Evolutionary conservation across 2,329 filamentous ascomycete species (phyloP).

Genomic region (Penicillium capsulatum): DNA sequence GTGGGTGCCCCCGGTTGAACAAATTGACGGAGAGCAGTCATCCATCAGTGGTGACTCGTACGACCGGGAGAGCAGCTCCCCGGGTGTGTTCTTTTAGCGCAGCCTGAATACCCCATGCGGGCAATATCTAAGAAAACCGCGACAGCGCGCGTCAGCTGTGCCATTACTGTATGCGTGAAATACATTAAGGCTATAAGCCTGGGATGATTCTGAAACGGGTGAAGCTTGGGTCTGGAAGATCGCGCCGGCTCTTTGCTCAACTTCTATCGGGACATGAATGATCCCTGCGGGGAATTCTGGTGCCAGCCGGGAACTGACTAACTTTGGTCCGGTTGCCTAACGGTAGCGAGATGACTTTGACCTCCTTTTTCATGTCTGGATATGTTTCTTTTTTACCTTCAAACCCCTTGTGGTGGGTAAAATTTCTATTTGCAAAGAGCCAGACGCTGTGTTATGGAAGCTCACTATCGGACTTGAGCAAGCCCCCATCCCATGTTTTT

Average conservation of each 20-base stretch:
- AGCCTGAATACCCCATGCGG: no score
- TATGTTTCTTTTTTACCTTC: constrained; percentile 9
- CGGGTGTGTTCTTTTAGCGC: constrained; percentile 1
- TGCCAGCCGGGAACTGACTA: no score
- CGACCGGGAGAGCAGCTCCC: constrained; percentile 7
- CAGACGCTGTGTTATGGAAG: neutral
- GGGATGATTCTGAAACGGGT: neutral
- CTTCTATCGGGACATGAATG: constrained; percentile 3
- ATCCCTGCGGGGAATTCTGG: neutral
- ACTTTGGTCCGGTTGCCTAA: no score
- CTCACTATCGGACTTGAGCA: neutral
- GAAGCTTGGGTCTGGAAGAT: constrained; percentile 1
- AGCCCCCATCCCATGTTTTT: neutral
- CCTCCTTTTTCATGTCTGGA: no score
- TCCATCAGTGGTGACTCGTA: constrained; percentile 18
- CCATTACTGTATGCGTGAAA: constrained; percentile 10
- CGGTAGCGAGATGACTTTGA: no score
- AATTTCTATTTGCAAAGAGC: constrained; percentile 5
- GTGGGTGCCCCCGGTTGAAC: constrained; percentile 25
- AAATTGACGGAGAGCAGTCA: constrained; percentile 12
- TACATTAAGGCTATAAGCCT: constrained; percentile 2
- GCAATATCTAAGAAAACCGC: no score
- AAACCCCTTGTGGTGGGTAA: constrained; percentile 3
- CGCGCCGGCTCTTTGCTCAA: constrained; percentile 1
- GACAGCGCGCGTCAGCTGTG: constrained; percentile 1